Evolutionary conservation across 305 asterid genomes (phyloP).

Genomic region (Fraxinus platypoda): DNA sequence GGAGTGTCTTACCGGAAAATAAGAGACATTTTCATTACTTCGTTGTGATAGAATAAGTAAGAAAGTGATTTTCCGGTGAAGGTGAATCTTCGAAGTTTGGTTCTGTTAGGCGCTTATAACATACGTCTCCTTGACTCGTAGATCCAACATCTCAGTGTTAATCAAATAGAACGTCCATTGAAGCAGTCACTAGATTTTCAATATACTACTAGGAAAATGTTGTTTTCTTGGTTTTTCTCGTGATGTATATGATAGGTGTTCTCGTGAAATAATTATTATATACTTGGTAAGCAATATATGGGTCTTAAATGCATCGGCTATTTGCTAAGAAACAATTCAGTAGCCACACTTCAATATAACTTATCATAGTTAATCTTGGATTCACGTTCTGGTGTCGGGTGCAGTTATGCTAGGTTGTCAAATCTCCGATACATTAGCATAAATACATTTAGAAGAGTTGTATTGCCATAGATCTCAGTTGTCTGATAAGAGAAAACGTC

Average conservation of each 20-base stretch:
- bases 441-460: background rate
- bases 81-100: background rate
- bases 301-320: background rate
- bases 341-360: background rate
- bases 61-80: background rate
- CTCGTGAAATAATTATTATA: background rate
- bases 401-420: background rate
- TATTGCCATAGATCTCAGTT: background rate
- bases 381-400: background rate
- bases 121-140: background rate
- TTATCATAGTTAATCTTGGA: background rate
- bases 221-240: background rate
- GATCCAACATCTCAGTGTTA: background rate
- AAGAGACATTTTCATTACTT: background rate
- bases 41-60: background rate
- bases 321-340: background rate
- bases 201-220: background rate
- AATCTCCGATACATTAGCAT: background rate
- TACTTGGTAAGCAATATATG: background rate
- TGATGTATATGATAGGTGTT: background rate
- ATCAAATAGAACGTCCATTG: background rate
- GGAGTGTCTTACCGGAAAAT: background rate
- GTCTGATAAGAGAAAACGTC: background rate
- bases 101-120: background rate
- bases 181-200: background rate